Conservation (phyloP, 768 basidiomycete genomes). For the Leccinum variicolor region DNA sequence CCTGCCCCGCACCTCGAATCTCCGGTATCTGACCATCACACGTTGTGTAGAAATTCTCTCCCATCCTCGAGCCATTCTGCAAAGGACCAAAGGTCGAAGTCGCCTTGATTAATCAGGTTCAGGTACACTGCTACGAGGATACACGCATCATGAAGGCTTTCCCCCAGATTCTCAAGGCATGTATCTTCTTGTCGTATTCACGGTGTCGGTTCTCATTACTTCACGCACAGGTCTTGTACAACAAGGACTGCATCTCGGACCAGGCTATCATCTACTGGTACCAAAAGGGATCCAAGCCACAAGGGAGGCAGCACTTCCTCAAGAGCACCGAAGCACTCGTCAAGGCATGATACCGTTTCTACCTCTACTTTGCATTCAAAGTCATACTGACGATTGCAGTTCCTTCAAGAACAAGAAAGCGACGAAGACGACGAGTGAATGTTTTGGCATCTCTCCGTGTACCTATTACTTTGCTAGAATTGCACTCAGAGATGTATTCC, state of each 20-base stretch:
- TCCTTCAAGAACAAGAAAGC: slow-evolving; percentile 82
- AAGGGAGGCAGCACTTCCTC: slow-evolving; percentile 94
- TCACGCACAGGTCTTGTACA: slow-evolving; percentile 78
- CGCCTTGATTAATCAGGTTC: slow-evolving; percentile 90
- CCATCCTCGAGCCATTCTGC: slow-evolving; percentile 89
- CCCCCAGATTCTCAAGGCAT: slow-evolving; percentile 88
- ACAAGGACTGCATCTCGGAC: slow-evolving; percentile 92
- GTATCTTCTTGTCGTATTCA: slow-evolving; percentile 1
- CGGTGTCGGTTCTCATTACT: slow-evolving; percentile 4
- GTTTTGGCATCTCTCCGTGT: slow-evolving; percentile 10
- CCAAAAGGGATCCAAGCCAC: slow-evolving; percentile 93
- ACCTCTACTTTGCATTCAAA: slow-evolving; percentile 3
- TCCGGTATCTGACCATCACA: not conserved
- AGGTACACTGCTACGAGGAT: slow-evolving; percentile 95
- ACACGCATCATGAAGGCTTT: slow-evolving; percentile 94
- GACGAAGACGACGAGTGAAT: slow-evolving; percentile 52
- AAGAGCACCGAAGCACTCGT: slow-evolving; percentile 85
- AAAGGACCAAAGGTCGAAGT: slow-evolving; percentile 87
- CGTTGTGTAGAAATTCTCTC: slow-evolving; percentile 65
- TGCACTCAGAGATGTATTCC: slow-evolving; percentile 12
- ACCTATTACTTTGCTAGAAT: slow-evolving; percentile 15
- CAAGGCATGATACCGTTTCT: slow-evolving; percentile 51
- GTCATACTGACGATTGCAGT: slow-evolving; percentile 56
- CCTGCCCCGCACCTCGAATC: not conserved
- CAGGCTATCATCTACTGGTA: slow-evolving; percentile 98